Evolutionary conservation across 805 yeast species (phyloP).

Genomic region (Starmerella lactis-condensi): DNA sequence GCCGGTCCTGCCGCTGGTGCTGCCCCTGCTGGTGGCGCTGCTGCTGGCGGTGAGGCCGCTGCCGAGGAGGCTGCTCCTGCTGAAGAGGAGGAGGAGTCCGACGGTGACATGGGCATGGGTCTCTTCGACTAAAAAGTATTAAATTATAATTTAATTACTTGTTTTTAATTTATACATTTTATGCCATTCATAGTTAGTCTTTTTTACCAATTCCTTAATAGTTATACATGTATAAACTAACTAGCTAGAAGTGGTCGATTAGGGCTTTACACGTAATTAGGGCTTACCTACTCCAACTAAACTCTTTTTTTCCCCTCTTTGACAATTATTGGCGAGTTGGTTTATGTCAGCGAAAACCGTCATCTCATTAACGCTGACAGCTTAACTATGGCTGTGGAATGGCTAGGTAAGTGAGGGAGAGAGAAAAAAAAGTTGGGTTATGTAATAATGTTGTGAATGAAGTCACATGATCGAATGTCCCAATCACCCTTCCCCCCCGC

Average conservation of each 20-base stretch:
- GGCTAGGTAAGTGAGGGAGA: too few species aligned
- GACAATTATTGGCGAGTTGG: too few species aligned
- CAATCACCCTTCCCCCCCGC: not conserved
- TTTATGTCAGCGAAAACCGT: too few species aligned
- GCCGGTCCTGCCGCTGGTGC: slow-evolving; percentile 93
- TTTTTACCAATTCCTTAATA: too few species aligned
- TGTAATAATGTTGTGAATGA: too few species aligned
- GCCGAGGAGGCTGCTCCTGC: slow-evolving; percentile 52
- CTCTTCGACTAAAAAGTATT: slow-evolving; percentile 96
- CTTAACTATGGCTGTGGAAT: too few species aligned
- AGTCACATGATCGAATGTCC: not conserved
- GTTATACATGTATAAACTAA: not conserved
- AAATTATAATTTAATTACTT: too few species aligned
- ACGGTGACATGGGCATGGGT: slow-evolving; percentile 88
- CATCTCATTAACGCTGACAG: too few species aligned
- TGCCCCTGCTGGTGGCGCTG: slow-evolving; percentile 67
- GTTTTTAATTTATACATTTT: too few species aligned
- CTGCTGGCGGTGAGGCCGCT: slow-evolving; percentile 42
- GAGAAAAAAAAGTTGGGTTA: too few species aligned
- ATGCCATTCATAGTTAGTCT: too few species aligned
- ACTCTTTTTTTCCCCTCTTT: too few species aligned
- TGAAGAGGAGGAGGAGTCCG: slow-evolving; percentile 47
- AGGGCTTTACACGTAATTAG: slow-evolving; percentile 1
- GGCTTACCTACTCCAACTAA: not conserved
- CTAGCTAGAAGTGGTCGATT: not conserved